Conservation (phyloP, 2,329 filamentous ascomycete species). For the Seiridium unicorne region DNA sequence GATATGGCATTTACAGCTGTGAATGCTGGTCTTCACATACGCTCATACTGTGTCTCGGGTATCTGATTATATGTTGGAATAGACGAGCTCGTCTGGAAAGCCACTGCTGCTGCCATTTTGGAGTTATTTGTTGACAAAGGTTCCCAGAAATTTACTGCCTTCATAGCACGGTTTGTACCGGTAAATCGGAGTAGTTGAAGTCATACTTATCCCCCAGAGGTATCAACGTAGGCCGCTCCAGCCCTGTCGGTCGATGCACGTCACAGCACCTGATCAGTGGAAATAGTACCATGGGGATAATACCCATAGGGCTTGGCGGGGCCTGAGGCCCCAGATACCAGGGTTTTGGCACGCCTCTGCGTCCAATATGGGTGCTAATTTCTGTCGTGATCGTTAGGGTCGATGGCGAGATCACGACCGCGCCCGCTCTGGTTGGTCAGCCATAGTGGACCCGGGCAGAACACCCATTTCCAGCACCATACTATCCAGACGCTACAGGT, state of each 20-base stretch:
- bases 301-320: constrained; percentile 1
- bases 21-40: constrained; percentile 14
- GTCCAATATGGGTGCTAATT: background rate
- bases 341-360: background rate
- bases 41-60: constrained; percentile 31
- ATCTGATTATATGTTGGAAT: constrained; percentile 31
- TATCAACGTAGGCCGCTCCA: background rate
- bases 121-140: background rate
- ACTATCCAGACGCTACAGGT: background rate
- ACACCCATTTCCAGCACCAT: background rate
- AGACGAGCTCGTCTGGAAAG: constrained; percentile 10
- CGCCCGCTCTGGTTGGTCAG: background rate
- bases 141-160: background rate
- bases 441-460: background rate
- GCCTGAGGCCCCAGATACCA: background rate
- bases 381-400: constrained; percentile 1
- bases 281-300: background rate
- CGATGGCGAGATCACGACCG: constrained; percentile 5
- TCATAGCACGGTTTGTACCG: no score
- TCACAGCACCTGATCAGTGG: background rate
- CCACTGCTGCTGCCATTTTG: constrained; percentile 17
- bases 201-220: no score
- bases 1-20: background rate
- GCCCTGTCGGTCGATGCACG: background rate
- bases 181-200: no score